Conservation (phyloP, 768 basidiomycete species). For the Suillus sp. region DNA sequence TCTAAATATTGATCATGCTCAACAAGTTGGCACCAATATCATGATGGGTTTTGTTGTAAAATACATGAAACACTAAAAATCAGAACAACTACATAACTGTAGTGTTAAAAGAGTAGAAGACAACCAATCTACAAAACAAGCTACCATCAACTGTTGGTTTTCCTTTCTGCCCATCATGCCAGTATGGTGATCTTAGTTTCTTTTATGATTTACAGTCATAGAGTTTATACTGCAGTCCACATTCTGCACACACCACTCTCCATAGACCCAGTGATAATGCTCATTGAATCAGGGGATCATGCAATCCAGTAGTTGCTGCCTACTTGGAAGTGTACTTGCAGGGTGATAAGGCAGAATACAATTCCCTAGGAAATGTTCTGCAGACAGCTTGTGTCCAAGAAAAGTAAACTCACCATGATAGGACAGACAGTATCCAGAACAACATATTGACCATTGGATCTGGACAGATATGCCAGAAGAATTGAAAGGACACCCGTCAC, state of each 20-base stretch:
- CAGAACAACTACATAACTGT: too few relatives aligned
- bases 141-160: neutral
- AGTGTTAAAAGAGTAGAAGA: too few relatives aligned
- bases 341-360: slow-evolving; percentile 9
- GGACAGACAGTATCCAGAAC: neutral
- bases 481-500: slow-evolving; percentile 4
- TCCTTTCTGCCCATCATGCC: neutral
- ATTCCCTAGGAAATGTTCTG: slow-evolving; percentile 8
- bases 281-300: neutral
- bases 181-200: neutral
- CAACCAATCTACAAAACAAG: too few relatives aligned
- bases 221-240: neutral
- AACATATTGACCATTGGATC: slow-evolving; percentile 9
- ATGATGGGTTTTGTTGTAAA: too few relatives aligned
- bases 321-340: slow-evolving; percentile 14
- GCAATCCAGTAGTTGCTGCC: neutral
- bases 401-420: slow-evolving; percentile 3
- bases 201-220: neutral
- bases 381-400: neutral
- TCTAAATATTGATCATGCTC: too few relatives aligned
- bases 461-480: neutral
- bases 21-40: too few relatives aligned
- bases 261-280: neutral
- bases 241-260: neutral
- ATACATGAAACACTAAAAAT: too few relatives aligned